These are phyloP conservation scores for Scalesia atractyloides DNA, from an alignment of 129 eudicot species.

Conservation along the genomic window DNA sequence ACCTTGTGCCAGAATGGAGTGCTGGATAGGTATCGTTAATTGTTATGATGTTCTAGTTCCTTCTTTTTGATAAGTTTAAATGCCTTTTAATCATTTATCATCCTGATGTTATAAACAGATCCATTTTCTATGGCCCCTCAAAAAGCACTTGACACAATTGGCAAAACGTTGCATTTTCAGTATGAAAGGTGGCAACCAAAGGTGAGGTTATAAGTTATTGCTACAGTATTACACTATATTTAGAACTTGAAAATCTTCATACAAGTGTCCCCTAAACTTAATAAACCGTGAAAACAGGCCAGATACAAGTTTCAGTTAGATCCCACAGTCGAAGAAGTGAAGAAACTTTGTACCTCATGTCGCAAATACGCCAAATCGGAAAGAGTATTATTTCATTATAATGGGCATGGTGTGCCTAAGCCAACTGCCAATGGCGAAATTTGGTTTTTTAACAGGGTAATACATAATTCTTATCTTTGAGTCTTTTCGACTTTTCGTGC, in stretches of 20 bases:
- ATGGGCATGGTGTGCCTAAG: constrained; percentile 99
- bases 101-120: constrained; percentile 42
- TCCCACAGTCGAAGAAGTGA: constrained; percentile 96
- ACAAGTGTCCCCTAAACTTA: background rate
- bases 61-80: constrained; percentile 8
- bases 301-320: constrained; percentile 74
- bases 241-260: background rate
- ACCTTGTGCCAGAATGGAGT: constrained; percentile 99
- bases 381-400: constrained; percentile 90
- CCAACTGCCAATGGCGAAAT: constrained; percentile 97
- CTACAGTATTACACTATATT: constrained; percentile 6
- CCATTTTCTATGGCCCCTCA: constrained; percentile 96
- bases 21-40: constrained; percentile 90
- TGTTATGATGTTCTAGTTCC: background rate
- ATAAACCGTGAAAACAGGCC: constrained; percentile 56
- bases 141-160: constrained; percentile 88
- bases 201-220: constrained; percentile 44
- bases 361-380: constrained; percentile 91
- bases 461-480: background rate
- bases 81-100: constrained; percentile 5
- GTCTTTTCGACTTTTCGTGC: background rate
- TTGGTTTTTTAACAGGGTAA: constrained; percentile 94
- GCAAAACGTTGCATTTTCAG: constrained; percentile 70
- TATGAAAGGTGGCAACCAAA: constrained; percentile 99
- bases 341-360: constrained; percentile 85